A percentile compares a stretch with the other conserved stretches of the same genome.
Conservation (phyloP, 441 rosid species). For the Populus hybrid region DNA sequence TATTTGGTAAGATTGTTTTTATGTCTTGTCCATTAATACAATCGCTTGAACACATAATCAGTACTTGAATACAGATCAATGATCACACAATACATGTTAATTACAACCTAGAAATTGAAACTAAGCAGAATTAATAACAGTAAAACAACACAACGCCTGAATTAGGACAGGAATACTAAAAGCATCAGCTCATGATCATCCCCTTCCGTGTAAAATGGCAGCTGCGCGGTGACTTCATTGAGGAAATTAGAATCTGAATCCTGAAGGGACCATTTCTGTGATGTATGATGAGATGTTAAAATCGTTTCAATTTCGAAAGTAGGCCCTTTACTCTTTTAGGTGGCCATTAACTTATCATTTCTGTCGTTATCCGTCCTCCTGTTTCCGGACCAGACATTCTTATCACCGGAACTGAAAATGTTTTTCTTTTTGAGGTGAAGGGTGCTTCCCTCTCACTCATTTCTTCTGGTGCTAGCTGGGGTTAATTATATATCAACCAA, state of each 20-base stretch:
- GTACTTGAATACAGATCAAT: neutral
- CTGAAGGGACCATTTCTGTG: neutral
- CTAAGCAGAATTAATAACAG: no score
- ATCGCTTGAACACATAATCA: neutral
- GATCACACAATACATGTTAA: neutral
- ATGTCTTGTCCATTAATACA: neutral
- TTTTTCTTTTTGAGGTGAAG: no score
- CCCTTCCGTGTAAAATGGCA: neutral
- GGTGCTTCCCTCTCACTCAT: no score
- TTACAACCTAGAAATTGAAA: no score
- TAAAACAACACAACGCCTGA: no score
- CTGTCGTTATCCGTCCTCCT: no score
- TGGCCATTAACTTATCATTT: neutral
- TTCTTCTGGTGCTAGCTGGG: no score
- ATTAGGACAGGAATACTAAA: no score
- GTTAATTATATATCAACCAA: no score
- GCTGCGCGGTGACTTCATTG: neutral
- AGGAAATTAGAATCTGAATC: neutral
- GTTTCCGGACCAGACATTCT: neutral
- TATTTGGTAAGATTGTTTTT: conserved; percentile 45
- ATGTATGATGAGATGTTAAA: neutral
- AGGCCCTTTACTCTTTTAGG: neutral
- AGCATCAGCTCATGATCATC: neutral
- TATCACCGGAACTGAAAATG: neutral
- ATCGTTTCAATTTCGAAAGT: neutral